These are phyloP conservation scores for Hypoxylon intermedium DNA, from an alignment of 495 filamentous ascomycete genomes.

Conservation along the genomic window DNA sequence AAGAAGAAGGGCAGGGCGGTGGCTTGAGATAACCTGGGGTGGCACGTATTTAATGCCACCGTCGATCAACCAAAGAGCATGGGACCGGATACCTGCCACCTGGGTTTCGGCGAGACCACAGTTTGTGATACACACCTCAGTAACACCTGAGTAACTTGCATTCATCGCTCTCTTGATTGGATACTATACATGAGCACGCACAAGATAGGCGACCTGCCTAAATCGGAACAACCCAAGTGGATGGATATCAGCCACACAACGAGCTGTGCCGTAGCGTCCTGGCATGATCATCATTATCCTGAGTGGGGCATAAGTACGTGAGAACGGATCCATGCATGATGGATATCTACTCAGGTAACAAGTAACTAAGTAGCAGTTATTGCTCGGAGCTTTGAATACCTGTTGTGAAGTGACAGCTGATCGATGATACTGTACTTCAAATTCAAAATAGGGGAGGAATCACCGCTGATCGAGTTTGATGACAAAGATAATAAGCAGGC, in stretches of 20 bases:
- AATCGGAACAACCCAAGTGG: slow-evolving; percentile 28
- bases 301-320: slow-evolving; percentile 2
- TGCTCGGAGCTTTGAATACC: too few species aligned
- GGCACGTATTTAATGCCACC: slow-evolving; percentile 14
- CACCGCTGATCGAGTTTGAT: too few species aligned
- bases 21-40: slow-evolving; percentile 6
- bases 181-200: slow-evolving; percentile 3
- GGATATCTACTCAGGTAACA: not conserved
- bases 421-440: too few species aligned
- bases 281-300: slow-evolving; percentile 26
- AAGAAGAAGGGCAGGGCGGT: not conserved
- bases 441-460: too few species aligned
- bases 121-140: not conserved
- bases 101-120: slow-evolving; percentile 9
- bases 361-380: too few species aligned
- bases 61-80: not conserved
- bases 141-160: slow-evolving; percentile 8
- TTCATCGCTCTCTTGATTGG: slow-evolving; percentile 18
- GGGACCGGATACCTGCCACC: not conserved
- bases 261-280: slow-evolving; percentile 4
- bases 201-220: slow-evolving; percentile 34
- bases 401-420: too few species aligned
- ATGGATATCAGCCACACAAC: slow-evolving; percentile 20
- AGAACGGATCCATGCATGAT: slow-evolving; percentile 1
- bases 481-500: too few species aligned